Conservation (phyloP, 192 early-diverging fungal species). For the Gigaspora rosea region DNA sequence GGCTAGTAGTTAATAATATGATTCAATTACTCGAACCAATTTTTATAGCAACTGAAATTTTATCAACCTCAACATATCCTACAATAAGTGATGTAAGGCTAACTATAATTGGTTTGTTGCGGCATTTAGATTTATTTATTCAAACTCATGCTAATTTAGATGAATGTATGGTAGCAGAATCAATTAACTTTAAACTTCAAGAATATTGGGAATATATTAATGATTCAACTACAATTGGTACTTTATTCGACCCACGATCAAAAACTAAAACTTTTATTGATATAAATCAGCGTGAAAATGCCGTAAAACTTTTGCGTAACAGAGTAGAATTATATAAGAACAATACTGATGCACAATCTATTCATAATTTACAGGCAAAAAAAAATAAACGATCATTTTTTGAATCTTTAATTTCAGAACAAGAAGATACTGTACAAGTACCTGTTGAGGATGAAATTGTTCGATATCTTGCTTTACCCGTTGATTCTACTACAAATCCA, state of each 20-base stretch:
- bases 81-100: neutral
- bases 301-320: neutral
- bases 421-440: neutral
- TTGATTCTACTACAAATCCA: slow-evolving; percentile 1
- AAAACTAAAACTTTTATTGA: slow-evolving; percentile 21
- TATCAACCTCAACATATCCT: neutral
- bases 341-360: neutral
- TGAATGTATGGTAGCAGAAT: neutral
- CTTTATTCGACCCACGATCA: neutral
- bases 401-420: neutral
- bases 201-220: slow-evolving; percentile 14
- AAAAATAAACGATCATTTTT: slow-evolving; percentile 13
- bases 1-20: neutral
- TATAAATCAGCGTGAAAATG: neutral
- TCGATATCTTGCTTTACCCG: slow-evolving; percentile 6
- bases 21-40: neutral
- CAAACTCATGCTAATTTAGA: neutral
- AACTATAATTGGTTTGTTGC: neutral
- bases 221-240: neutral
- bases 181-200: slow-evolving; percentile 1
- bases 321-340: neutral
- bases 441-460: slow-evolving; percentile 1
- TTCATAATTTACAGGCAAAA: neutral
- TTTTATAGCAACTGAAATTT: neutral
- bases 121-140: neutral